Conservation (phyloP, 371 early-diverging fungal species). For the Haplosporangium sp. region DNA sequence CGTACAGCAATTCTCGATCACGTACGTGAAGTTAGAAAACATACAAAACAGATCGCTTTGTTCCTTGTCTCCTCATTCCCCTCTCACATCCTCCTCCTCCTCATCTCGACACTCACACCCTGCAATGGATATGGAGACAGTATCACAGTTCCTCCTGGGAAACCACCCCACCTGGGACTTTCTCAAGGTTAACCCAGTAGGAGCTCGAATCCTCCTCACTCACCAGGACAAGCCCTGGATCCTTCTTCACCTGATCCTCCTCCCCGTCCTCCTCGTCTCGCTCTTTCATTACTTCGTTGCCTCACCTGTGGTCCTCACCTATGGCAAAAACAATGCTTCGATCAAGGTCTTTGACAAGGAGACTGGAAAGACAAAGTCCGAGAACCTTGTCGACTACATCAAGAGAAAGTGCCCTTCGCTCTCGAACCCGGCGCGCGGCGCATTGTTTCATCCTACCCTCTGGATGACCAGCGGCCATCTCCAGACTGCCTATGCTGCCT, state of each 20-base stretch:
- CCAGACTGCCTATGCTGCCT: conserved; percentile 73
- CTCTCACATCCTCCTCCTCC: background rate
- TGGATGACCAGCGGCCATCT: conserved; percentile 72
- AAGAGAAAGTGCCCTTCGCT: conserved; percentile 53
- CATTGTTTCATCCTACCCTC: conserved; percentile 59
- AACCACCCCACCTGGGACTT: conserved; percentile 22
- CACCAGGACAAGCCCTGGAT: conserved; percentile 33
- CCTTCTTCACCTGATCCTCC: conserved; percentile 25
- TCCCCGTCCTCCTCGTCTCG: conserved; percentile 28
- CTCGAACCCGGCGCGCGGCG: conserved; percentile 30
- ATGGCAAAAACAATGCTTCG: conserved; percentile 20
- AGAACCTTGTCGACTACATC: conserved; percentile 42
- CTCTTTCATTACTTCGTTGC: conserved; percentile 30
- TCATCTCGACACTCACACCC: background rate
- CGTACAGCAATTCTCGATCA: no score
- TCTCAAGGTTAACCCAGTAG: conserved; percentile 14
- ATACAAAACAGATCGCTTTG: background rate
- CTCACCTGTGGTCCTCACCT: conserved; percentile 32
- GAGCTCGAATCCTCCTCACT: conserved; percentile 3
- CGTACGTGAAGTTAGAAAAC: no score
- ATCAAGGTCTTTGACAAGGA: conserved; percentile 20
- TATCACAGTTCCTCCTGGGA: conserved; percentile 27
- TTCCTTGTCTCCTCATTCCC: background rate
- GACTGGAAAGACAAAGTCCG: conserved; percentile 26
- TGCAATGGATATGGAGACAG: conserved; percentile 35